These are phyloP conservation scores for Aspergillus steynii DNA, from an alignment of 495 filamentous ascomycete species.

Conservation along the genomic window DNA sequence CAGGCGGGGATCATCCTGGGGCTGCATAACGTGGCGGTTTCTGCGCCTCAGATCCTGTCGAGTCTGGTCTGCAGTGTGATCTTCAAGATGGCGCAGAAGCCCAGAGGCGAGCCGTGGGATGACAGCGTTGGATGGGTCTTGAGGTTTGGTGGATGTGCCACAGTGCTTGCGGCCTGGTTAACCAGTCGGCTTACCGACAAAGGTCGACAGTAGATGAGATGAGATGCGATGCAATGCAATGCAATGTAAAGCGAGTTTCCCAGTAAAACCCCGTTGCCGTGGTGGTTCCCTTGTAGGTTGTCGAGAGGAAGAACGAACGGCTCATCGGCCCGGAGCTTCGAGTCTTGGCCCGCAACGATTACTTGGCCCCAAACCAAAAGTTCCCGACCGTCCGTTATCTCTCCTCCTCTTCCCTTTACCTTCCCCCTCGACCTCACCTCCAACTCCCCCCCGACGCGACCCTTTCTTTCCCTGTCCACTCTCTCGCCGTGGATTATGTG, in stretches of 20 bases:
- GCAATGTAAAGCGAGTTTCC: too few relatives aligned
- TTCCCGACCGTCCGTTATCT: neutral
- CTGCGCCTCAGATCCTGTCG: constrained; percentile 83
- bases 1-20: constrained; percentile 89
- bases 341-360: neutral
- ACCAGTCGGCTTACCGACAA: constrained; percentile 47
- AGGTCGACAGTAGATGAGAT: constrained; percentile 2
- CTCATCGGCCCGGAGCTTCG: neutral
- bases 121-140: constrained; percentile 84
- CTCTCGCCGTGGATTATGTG: constrained; percentile 34
- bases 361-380: constrained; percentile 2
- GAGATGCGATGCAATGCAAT: too few relatives aligned
- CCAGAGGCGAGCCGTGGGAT: constrained; percentile 77
- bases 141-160: constrained; percentile 75
- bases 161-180: constrained; percentile 73
- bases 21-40: constrained; percentile 89
- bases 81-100: constrained; percentile 80
- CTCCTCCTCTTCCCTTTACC: constrained; percentile 2
- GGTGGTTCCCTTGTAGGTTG: neutral
- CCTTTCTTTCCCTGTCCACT: constrained; percentile 6
- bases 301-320: neutral
- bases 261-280: neutral
- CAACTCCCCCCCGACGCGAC: neutral
- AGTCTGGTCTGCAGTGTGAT: constrained; percentile 78
- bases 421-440: neutral